Evolutionary conservation across 306 rosid genomes (phyloP), one percentile per base, ranked within the genome.

Genomic region (Leucaena leucocephala): DNA sequence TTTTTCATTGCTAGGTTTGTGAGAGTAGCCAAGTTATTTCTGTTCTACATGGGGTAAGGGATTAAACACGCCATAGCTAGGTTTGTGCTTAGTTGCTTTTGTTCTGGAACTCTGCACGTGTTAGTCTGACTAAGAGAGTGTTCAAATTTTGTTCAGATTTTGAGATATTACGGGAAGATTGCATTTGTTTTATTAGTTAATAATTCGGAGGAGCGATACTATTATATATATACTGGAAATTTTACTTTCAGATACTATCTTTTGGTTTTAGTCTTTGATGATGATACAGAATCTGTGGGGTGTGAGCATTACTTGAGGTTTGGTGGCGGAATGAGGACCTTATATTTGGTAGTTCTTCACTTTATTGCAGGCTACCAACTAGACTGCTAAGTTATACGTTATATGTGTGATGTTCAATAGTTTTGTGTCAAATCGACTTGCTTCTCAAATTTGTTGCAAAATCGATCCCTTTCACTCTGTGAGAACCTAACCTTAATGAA

Each of bases 21-120:
- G 69, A 80, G 84, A 80, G 83, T 89, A 80, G 78, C 83, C 73
- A 69, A 83, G 92, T 87, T 85, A 81, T 82, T 86, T 61, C 69
- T 80, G 89, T 86, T 85, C 82, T 86, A 82, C 79, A 84, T 91
- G 81, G 55, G 65, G 64, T 86, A 85, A 85, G 86, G 88, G 87
- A 86, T 64, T 58, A 68, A 73, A 85, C 73, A 79, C 84, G 85
- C 85, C 84, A 68, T 68, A 84, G 58, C 58, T 16, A 6, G 58
- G 21, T 52, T 69, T 82, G 82, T 75, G 77, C 75, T 77, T 89
- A 76, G 87, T 76, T 83, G 71, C 43, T 79, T 62, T 81, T 45
- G 50, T 68, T 64, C 63, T 76, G 70, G 74, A 72, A 80, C 54
- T 82, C 79, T 73, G 78, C 78, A 66, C 61, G 74, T 85, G 49